Evolutionary conservation across 1,284 basidiomycete genomes (phyloP), one percentile per base, ranked within the genome.

Genomic region (Coriolopsis trogii): DNA sequence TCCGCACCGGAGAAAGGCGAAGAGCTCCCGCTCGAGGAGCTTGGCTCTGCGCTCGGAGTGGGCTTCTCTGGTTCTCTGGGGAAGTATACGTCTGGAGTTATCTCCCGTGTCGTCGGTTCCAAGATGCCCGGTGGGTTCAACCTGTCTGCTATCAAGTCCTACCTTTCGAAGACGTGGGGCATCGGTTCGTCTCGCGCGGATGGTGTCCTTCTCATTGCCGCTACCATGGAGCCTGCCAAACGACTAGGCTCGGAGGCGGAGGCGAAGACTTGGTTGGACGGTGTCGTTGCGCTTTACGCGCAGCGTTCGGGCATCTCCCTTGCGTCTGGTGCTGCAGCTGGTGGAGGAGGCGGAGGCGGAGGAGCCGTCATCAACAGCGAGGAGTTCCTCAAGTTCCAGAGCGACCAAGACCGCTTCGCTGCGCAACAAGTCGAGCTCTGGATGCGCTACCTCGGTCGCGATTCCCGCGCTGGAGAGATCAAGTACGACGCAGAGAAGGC

Each of bases 91-190:
- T 89, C 85, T 52, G 88, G 93, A 26, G 81, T 99, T 41, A 80
- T 98, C 48, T 95, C 95, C 47, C 91, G 97, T 55, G 81, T 98
- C 67, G 81, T 98, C 49, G 93, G 94, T 51, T 87, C 88, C 53
- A 99, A 99, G 77, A 95, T 99, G 90, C 97, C 97, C 33, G 97
- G 97, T 74, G 96, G 96, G 25, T 99, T 99, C 84, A 98, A 98
- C 69, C 79, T 91, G 23, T 93, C 95, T 4, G 83, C 92, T n/a
- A 93, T 95, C 71, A 96, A 97, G 73, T 73, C 83, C 4, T 82
- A 98, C 69, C 80, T 98, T 38, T 82, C 85, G 41, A 98, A 97
- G 78, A 82, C 82, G 29, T 98, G 95, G 95, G 96, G 96, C 55
- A 77, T 99, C 16, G 97, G 96, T 23, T 76, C 95, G 8, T 81